phyloP scores from a whole-genome alignment of 2,329 filamentous ascomycete genomes.

The Ophiosphaerella narmari region DNA sequence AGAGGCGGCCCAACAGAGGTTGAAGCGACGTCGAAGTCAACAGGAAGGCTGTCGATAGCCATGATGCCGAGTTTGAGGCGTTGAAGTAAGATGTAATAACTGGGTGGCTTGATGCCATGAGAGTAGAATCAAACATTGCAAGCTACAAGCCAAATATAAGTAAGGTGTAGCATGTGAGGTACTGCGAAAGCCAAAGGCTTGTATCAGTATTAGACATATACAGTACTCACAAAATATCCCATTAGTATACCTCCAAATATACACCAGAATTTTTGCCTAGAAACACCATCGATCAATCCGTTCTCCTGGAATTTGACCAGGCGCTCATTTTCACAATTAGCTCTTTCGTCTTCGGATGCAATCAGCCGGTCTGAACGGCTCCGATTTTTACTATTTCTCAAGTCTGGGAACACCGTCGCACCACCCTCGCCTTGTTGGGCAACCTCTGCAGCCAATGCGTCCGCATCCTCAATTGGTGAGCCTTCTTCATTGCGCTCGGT shows the following conservation, averaged over 20 bases:
- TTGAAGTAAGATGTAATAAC: conserved; percentile 81
- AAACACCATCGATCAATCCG: conserved; percentile 39
- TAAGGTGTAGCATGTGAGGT: neutral
- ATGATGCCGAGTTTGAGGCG: conserved; percentile 77
- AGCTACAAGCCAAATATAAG: conserved; percentile 49
- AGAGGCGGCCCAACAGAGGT: conserved; percentile 73
- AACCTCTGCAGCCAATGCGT: conserved; percentile 25
- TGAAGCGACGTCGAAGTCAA: conserved; percentile 78
- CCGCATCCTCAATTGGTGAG: conserved; percentile 28
- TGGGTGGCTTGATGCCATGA: conserved; percentile 81
- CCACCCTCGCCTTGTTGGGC: conserved; percentile 29
- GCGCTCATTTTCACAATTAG: conserved; percentile 23
- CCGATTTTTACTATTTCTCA: conserved; percentile 26
- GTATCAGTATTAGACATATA: neutral
- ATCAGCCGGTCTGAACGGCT: conserved; percentile 30
- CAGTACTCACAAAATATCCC: conserved; percentile 43
- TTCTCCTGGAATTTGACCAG: conserved; percentile 34
- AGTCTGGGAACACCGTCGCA: conserved; percentile 24
- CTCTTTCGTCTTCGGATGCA: conserved; percentile 26
- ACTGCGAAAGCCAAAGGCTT: neutral
- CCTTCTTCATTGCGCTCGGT: conserved; percentile 15
- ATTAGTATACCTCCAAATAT: conserved; percentile 45
- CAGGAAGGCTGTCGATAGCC: conserved; percentile 79
- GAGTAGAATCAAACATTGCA: conserved; percentile 70
- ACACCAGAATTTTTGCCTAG: conserved; percentile 40